Evolutionary conservation across 176 grass and related monocot species (phyloP).

Genomic region (Oryza nivara): DNA sequence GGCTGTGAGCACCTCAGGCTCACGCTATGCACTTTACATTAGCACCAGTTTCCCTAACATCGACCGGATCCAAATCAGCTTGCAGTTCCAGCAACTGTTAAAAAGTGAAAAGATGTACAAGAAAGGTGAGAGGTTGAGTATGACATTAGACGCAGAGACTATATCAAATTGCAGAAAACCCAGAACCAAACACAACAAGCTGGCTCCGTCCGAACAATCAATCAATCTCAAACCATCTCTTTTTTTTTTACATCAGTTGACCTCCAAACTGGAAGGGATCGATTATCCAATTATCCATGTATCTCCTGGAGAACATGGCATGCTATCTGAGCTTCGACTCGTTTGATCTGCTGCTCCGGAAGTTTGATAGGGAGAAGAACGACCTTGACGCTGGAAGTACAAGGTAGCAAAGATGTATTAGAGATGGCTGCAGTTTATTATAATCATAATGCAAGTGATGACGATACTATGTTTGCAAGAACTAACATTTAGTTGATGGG

Average conservation of each 20-base stretch:
- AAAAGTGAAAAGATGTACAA: slow-evolving; percentile 48
- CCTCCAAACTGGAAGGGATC: not conserved
- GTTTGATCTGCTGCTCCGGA: slow-evolving; percentile 95
- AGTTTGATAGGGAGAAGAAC: slow-evolving; percentile 98
- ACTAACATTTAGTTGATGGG: slow-evolving; percentile 76
- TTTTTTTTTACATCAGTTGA: slow-evolving; percentile 47
- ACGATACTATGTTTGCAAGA: not conserved
- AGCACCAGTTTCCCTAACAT: not conserved
- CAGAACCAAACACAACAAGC: slow-evolving; percentile 42
- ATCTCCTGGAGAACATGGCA: slow-evolving; percentile 21
- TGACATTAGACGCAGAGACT: slow-evolving; percentile 25
- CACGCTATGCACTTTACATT: not conserved
- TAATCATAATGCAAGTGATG: not conserved
- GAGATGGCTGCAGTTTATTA: not conserved
- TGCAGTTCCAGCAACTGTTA: not conserved
- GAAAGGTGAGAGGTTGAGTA: not conserved
- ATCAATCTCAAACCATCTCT: slow-evolving; percentile 53
- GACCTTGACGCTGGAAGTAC: slow-evolving; percentile 77
- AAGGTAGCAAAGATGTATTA: slow-evolving; percentile 29
- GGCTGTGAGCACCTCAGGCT: not conserved
- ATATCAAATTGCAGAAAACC: slow-evolving; percentile 40
- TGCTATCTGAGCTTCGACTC: slow-evolving; percentile 86
- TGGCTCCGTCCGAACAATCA: slow-evolving; percentile 57
- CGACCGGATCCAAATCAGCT: slow-evolving; percentile 18
- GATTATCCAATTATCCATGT: slow-evolving; percentile 44